Base-by-base conservation (phyloP, 192 early-diverging fungal species). In the Chytriomyces sp. region DNA sequence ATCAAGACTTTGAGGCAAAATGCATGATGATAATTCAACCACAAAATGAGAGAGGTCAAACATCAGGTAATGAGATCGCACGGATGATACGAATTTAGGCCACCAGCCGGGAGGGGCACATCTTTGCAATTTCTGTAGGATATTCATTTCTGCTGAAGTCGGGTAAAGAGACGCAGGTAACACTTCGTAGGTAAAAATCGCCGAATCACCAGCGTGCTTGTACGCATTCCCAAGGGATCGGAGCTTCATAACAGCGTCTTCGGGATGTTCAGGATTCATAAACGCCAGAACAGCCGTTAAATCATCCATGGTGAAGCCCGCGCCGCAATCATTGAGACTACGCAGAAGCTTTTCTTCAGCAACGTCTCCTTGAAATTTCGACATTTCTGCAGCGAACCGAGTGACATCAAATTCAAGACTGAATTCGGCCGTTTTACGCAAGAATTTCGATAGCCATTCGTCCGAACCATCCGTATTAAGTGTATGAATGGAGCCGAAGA, bases 361-460 rank as follows among this genome's bases (percentile, higher is more conserved):
- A 2, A 56, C 34, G 26, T 69, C 66, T 2, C 38, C 53, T 4
- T 49, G 53, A 8, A 56, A 25, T 8, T 25, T 22, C 12, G 52
- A 8, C n/a, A 68, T 31, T 14, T 26, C 32, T 2, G 22, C 22
- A 37, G 66, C 66, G 33, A 68, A 68, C 7, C 12, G 33, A 22
- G 49, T 37, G 66, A 68, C 30, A 36, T 68, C 66, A 31, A 68
- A 68, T 56, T 49, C 53, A 33, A 53, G 66, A 25, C 22, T 30
- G 10, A 28, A 55, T 28, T 68, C 31, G 31, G 66, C 30, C 17
- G 56, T 37, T 37, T 30, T 56, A n/a, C n/a, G 31, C 12, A 68
- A 31, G 53, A 68, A 68, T 34, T 36, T 17, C 19, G 49, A 37
- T 10, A 68, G 34, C 66, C 66, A 68, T 22, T 53, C 66, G 7